Evolutionary conservation across 176 grass and related monocot genomes (phyloP), one percentile per base, ranked within the genome.

Genomic region (Aegilops bicornis): DNA sequence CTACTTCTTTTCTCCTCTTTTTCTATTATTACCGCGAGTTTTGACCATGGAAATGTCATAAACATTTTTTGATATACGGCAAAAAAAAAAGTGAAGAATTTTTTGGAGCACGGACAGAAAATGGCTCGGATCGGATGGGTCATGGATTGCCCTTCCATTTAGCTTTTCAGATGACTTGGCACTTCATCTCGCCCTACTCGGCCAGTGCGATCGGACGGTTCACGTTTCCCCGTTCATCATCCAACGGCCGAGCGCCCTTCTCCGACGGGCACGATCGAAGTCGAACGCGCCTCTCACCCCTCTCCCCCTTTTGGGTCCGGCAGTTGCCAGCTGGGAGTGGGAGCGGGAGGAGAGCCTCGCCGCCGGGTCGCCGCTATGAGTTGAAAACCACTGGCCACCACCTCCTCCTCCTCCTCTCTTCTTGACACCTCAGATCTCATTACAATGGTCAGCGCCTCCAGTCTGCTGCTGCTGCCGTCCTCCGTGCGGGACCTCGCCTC

Each of bases 401-500:
- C 83, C 73, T 2, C 83, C 42, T 9, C 31, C 66, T 15, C 42
- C 42, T 45, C 42, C 52, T 29, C 33, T 5, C 30, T 12, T 25
- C 19, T 17, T 23, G 22, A 13, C 64, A 13, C 22, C 64, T 4
- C 88, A 39, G 73, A 71, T 80, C 83, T 47, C 47, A 0, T 7
- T 3, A 62, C 48, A 58, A 95, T 95, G 90, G 93, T 92, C 86
- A 89, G 88, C 80, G 87, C 81, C 50, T 85, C 86, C 39, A 92
- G 86, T 47, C 91, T 95, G 27, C 90, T 95, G 17, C 88, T 95
- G 16, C 88, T 95, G 2, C 93, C 91, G 0, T 62, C 91, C 10
- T 79, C 90, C 25, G 64, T 95, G 83, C 91, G 91, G 69, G 91
- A 85, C 79, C 91, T 98, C 69, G 96, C 88, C 3, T 95, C 96